Evolutionary conservation across 768 basidiomycete genomes (phyloP).

Genomic region (Tylopilus intermedius): DNA sequence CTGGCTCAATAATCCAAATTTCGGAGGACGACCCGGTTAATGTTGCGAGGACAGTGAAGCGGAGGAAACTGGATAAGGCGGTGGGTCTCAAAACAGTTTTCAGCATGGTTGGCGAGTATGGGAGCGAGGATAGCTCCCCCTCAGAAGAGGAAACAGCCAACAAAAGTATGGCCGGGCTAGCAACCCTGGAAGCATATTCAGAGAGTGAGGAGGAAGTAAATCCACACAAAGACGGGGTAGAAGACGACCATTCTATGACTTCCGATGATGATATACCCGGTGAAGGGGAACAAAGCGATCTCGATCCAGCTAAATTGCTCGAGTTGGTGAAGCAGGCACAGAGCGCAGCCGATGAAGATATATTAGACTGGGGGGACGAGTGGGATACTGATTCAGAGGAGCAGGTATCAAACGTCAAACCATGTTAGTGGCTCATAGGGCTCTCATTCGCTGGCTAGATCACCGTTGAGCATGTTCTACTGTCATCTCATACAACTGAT

Average conservation of each 20-base stretch:
- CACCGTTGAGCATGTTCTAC: not conserved
- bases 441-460: not conserved
- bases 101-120: constrained; percentile 58
- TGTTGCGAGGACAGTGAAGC: constrained; percentile 44
- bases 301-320: constrained; percentile 19
- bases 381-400: constrained; percentile 20
- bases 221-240: constrained; percentile 2
- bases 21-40: constrained; percentile 11
- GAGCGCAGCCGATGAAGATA: constrained; percentile 24
- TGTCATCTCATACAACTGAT: not conserved
- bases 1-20: constrained; percentile 35
- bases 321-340: constrained; percentile 24
- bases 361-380: constrained; percentile 30
- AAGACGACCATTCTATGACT: constrained; percentile 8
- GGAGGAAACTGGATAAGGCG: constrained; percentile 49
- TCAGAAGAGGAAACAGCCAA: constrained; percentile 17
- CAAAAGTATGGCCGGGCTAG: constrained; percentile 11
- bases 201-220: constrained; percentile 16
- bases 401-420: not conserved
- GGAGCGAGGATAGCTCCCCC: constrained; percentile 44
- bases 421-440: not conserved
- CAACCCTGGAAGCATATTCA: constrained; percentile 23
- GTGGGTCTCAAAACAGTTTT: constrained; percentile 53
- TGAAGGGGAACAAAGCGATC: constrained; percentile 14
- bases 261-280: constrained; percentile 15